Conservation (phyloP, 345 rosid genomes). For the Trapa bicornis region DNA sequence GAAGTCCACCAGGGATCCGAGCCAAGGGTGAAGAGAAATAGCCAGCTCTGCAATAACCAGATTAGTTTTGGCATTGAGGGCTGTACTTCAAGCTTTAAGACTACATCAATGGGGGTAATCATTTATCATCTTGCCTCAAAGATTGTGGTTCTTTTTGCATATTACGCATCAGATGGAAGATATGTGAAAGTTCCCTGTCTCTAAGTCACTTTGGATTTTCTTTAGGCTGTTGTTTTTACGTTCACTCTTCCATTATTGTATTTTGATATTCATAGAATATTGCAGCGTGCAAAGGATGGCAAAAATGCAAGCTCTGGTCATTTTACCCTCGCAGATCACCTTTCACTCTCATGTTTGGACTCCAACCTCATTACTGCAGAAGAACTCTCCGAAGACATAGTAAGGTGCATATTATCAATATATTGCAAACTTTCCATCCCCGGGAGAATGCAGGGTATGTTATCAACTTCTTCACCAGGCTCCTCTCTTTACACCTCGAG, state of each 20-base stretch:
- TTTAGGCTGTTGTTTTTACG: too few relatives aligned
- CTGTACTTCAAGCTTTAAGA: constrained; percentile 26
- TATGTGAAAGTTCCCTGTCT: background rate
- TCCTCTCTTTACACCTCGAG: constrained; percentile 66
- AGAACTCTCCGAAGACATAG: constrained; percentile 60
- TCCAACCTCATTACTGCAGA: constrained; percentile 31
- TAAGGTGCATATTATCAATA: constrained; percentile 71
- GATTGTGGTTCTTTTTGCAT: too few relatives aligned
- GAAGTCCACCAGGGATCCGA: constrained; percentile 17
- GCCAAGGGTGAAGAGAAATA: constrained; percentile 14
- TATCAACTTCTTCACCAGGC: constrained; percentile 44
- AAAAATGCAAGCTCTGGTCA: constrained; percentile 29
- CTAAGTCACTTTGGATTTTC: too few relatives aligned
- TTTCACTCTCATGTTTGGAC: constrained; percentile 32
- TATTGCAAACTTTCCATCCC: constrained; percentile 53
- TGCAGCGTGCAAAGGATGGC: constrained; percentile 23
- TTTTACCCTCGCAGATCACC: constrained; percentile 67
- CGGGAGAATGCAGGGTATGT: constrained; percentile 19
- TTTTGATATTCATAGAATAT: background rate
- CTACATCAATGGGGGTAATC: constrained; percentile 35
- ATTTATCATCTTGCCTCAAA: background rate
- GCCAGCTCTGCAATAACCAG: constrained; percentile 19
- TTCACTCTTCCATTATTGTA: background rate
- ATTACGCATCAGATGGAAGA: too few relatives aligned
- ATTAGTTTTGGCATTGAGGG: constrained; percentile 23